Evolutionary conservation across 2,329 filamentous ascomycete species (phyloP).

Genomic region (Aspergillus sojae): DNA sequence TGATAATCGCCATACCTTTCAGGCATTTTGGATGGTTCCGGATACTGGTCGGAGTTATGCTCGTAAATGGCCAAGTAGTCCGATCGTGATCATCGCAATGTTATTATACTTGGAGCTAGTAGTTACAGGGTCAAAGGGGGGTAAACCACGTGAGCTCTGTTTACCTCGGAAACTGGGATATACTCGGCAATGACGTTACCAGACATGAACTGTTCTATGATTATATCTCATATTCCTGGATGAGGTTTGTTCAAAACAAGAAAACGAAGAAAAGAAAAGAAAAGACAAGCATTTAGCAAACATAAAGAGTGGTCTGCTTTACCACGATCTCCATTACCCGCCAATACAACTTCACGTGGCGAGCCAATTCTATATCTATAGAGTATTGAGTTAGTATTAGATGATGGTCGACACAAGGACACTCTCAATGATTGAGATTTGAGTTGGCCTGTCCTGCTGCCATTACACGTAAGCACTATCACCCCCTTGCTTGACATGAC

Average conservation of each 20-base stretch:
- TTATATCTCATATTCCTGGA: background rate
- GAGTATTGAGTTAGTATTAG: background rate
- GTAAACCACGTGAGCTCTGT: background rate
- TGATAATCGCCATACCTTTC: slow-evolving; percentile 51
- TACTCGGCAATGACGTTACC: background rate
- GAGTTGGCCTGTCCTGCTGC: background rate
- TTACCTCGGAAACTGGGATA: background rate
- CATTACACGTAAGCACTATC: background rate
- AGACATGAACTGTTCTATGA: background rate
- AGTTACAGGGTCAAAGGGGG: background rate
- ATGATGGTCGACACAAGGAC: background rate
- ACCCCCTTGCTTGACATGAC: background rate
- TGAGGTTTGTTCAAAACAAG: background rate
- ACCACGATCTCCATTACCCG: too few species aligned
- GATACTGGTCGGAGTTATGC: background rate
- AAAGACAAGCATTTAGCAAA: background rate
- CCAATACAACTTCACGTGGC: background rate
- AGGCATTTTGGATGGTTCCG: slow-evolving; percentile 24
- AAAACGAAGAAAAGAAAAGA: background rate
- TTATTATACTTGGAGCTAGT: background rate
- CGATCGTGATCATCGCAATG: background rate
- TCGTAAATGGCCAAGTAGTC: background rate
- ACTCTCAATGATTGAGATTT: background rate
- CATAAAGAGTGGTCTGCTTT: background rate
- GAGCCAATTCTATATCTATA: background rate